phyloP scores from a whole-genome alignment of 768 basidiomycete species.

The Paxillus ammoniavirescens region DNA sequence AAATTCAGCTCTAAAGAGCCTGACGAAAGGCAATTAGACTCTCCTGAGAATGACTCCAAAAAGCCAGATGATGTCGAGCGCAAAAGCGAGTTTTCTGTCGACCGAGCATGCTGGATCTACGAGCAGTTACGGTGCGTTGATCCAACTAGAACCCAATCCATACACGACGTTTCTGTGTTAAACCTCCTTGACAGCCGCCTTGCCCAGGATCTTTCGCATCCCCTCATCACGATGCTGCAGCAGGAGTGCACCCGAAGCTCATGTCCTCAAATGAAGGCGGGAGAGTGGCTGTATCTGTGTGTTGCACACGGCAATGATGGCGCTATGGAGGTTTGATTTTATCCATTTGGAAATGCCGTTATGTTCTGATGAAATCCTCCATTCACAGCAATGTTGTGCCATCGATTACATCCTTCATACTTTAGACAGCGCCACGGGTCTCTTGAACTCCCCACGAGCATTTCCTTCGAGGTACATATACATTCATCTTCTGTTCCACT shows the following conservation, averaged over 20 bases:
- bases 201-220: constrained; percentile 84
- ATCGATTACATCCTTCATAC: constrained; percentile 96
- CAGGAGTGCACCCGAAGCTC: constrained; percentile 81
- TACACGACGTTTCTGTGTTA: neutral
- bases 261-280: constrained; percentile 99
- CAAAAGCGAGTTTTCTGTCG: constrained; percentile 58
- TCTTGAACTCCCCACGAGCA: constrained; percentile 85
- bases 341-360: neutral
- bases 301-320: constrained; percentile 91
- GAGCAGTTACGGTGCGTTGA: constrained; percentile 52
- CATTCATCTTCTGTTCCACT: constrained; percentile 14
- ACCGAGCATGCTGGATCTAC: constrained; percentile 85
- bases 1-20: constrained; percentile 31
- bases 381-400: constrained; percentile 83
- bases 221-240: constrained; percentile 80
- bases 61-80: constrained; percentile 27
- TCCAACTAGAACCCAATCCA: neutral
- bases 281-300: constrained; percentile 95
- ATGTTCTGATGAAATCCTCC: constrained; percentile 14
- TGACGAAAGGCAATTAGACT: constrained; percentile 19
- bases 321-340: constrained; percentile 68
- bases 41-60: constrained; percentile 32
- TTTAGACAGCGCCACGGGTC: constrained; percentile 87
- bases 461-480: constrained; percentile 82
- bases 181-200: constrained; percentile 55